Conservation (phyloP, 2,329 filamentous ascomycete genomes). For the Colletotrichum shisoi region DNA sequence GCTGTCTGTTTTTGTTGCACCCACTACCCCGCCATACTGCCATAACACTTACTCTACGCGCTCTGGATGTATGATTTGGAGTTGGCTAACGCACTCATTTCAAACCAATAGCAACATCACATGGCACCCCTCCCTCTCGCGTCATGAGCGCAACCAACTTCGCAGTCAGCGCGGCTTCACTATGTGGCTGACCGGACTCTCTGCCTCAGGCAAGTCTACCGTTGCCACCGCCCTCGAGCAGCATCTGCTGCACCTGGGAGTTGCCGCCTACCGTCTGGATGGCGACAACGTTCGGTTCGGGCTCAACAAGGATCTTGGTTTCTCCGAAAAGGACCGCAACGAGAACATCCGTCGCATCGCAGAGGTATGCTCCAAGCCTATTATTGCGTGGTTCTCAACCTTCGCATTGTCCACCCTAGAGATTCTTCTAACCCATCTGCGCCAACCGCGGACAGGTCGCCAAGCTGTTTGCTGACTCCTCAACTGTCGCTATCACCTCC, state of each 20-base stretch:
- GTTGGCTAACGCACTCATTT: slow-evolving; percentile 5
- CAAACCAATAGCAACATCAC: slow-evolving; percentile 77
- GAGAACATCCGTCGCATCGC: slow-evolving; percentile 98
- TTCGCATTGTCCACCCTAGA: neutral
- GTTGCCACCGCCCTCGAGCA: slow-evolving; percentile 97
- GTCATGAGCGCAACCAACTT: slow-evolving; percentile 74
- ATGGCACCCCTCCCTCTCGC: slow-evolving; percentile 84
- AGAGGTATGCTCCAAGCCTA: slow-evolving; percentile 61
- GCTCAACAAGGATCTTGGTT: slow-evolving; percentile 96
- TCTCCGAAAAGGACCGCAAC: slow-evolving; percentile 89
- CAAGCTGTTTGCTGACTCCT: slow-evolving; percentile 92
- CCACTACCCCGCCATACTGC: neutral
- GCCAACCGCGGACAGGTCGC: slow-evolving; percentile 68
- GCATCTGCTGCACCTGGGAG: slow-evolving; percentile 85
- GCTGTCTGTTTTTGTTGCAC: neutral
- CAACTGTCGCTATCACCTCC: slow-evolving; percentile 87
- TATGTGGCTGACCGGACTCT: slow-evolving; percentile 97
- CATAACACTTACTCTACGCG: neutral
- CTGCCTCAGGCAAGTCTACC: slow-evolving; percentile 95
- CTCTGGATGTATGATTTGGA: neutral
- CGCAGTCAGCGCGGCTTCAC: slow-evolving; percentile 91
- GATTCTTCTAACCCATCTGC: slow-evolving; percentile 4
- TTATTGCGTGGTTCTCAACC: neutral
- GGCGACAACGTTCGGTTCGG: slow-evolving; percentile 99
- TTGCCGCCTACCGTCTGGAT: slow-evolving; percentile 90